A percentile compares a stretch with the other conserved stretches of the same genome.
phyloP scores from a whole-genome alignment of 2,329 filamentous ascomycete species.

The Claviceps sp. region DNA sequence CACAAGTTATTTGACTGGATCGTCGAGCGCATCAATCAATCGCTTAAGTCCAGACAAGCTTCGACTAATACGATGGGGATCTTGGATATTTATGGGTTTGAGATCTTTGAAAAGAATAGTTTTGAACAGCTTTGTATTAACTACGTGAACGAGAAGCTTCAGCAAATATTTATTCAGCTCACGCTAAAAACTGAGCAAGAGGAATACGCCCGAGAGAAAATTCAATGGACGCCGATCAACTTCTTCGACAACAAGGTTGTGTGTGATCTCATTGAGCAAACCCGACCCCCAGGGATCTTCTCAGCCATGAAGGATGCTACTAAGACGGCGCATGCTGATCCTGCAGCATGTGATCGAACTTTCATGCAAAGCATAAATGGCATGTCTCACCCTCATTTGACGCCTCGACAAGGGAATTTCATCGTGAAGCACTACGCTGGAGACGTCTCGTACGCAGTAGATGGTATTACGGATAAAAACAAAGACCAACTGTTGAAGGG shows the following conservation, averaged over 20 bases:
- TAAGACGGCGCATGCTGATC: constrained; percentile 94
- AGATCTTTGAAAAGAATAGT: constrained; percentile 98
- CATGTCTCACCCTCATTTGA: constrained; percentile 83
- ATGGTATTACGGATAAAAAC: constrained; percentile 98
- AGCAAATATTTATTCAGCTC: constrained; percentile 98
- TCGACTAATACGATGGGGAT: constrained; percentile 85
- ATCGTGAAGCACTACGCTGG: constrained; percentile 98
- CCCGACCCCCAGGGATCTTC: constrained; percentile 81
- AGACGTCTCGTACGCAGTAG: constrained; percentile 86
- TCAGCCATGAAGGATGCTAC: constrained; percentile 95
- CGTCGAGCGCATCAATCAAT: constrained; percentile 79
- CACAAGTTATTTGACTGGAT: constrained; percentile 99
- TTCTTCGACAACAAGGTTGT: constrained; percentile 99
- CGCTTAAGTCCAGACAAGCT: constrained; percentile 63
- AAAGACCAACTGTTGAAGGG: constrained; percentile 96
- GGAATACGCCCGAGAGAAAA: constrained; percentile 90
- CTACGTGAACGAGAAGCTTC: constrained; percentile 97
- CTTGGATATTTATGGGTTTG: constrained; percentile 96
- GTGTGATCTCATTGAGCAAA: constrained; percentile 90
- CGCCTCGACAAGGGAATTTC: constrained; percentile 85
- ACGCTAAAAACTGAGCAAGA: constrained; percentile 96
- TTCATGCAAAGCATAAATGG: constrained; percentile 90
- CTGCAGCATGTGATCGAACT: constrained; percentile 83
- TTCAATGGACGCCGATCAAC: constrained; percentile 97
- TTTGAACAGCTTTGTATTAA: constrained; percentile 99